phyloP scores from a whole-genome alignment of 1,284 basidiomycete species.

The Leucoagaricus sp. region DNA sequence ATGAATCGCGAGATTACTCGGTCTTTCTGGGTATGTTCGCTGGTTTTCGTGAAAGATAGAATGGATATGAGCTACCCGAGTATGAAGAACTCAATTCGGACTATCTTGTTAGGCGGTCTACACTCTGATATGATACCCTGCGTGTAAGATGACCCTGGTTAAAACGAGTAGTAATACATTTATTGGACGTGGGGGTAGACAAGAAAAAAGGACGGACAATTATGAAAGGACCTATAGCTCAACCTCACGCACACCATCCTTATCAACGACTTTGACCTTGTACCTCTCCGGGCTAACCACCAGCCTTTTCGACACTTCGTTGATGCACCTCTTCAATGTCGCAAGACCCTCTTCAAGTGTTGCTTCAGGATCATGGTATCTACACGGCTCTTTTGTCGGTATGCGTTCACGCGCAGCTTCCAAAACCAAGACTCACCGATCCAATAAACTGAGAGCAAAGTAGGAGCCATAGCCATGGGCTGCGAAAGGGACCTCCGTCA shows the following conservation, averaged over 20 bases:
- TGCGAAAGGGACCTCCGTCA: constrained; percentile 87
- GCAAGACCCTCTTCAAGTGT: constrained; percentile 84
- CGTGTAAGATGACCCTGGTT: no score
- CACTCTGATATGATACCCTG: no score
- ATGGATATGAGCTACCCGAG: no score
- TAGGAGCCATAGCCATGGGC: constrained; percentile 96
- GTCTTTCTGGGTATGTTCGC: no score
- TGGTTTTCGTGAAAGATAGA: no score
- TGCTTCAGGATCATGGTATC: constrained; percentile 86
- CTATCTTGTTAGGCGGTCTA: no score
- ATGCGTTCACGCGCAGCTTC: background rate
- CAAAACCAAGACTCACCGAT: constrained; percentile 60
- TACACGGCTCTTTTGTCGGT: constrained; percentile 1
- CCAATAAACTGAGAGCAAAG: constrained; percentile 90
- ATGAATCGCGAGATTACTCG: no score
- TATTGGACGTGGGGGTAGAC: background rate
- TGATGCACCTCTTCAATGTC: constrained; percentile 83
- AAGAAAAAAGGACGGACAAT: background rate
- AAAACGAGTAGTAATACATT: constrained; percentile 5
- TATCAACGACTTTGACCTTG: constrained; percentile 91
- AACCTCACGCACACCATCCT: constrained; percentile 82
- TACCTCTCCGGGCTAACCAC: constrained; percentile 83
- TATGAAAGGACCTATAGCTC: constrained; percentile 65
- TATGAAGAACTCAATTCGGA: no score
- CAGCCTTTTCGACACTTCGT: constrained; percentile 86